phyloP scores from a whole-genome alignment of 441 rosid species.

The Pelargonium myrrhifolium region DNA sequence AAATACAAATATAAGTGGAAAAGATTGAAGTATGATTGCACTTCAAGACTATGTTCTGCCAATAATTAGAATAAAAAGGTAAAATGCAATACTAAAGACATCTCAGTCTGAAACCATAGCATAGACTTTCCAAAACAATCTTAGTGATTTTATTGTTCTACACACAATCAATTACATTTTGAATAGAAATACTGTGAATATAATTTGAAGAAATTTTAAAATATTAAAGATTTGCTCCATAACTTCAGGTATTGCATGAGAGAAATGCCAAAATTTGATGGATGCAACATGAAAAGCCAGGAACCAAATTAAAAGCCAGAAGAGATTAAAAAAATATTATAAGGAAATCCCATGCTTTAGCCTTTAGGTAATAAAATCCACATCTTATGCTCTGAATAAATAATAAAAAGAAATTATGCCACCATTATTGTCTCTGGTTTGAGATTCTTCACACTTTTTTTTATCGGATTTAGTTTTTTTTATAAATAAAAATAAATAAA shows the following conservation, averaged over 20 bases:
- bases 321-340: not conserved
- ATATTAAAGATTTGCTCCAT: too few relatives aligned
- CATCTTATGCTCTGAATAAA: not conserved
- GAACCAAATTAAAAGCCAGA: not conserved
- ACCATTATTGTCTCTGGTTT: too few relatives aligned
- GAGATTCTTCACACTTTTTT: too few relatives aligned
- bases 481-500: too few relatives aligned
- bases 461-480: too few relatives aligned
- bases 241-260: too few relatives aligned
- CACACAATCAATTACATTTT: too few relatives aligned
- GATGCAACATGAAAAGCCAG: too few relatives aligned
- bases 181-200: too few relatives aligned
- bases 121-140: not conserved
- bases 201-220: too few relatives aligned
- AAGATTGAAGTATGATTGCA: not conserved
- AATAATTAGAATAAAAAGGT: not conserved
- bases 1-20: not conserved
- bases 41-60: slow-evolving; percentile 4
- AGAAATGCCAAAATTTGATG: too few relatives aligned
- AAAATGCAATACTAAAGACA: not conserved
- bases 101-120: not conserved
- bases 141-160: not conserved
- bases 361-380: not conserved
- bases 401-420: too few relatives aligned
- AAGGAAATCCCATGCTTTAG: not conserved